These are phyloP conservation scores for Zygosaccharomyces pseudorouxii DNA, from an alignment of 805 yeast species.

Conservation along the genomic window DNA sequence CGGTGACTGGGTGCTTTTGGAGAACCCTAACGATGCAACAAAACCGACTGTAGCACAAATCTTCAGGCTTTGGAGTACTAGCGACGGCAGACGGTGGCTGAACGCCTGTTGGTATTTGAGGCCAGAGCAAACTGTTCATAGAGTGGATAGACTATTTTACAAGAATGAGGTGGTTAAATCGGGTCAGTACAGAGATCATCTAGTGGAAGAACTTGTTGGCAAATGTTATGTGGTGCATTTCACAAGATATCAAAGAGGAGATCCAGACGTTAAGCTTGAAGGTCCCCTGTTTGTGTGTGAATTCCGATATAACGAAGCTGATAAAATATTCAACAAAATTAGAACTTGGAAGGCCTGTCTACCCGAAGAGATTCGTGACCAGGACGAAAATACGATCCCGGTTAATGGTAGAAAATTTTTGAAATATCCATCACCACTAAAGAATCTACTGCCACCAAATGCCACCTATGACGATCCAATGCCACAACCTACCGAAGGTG, in stretches of 20 bases:
- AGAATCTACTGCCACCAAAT: slow-evolving; percentile 66
- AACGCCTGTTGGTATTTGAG: slow-evolving; percentile 97
- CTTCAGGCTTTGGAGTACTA: slow-evolving; percentile 82
- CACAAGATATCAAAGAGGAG: slow-evolving; percentile 92
- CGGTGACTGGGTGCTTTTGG: slow-evolving; percentile 92
- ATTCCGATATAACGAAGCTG: slow-evolving; percentile 86
- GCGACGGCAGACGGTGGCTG: slow-evolving; percentile 78
- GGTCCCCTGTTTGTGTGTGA: slow-evolving; percentile 92
- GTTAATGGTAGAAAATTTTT: slow-evolving; percentile 62
- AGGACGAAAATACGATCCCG: slow-evolving; percentile 74
- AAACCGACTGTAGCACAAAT: slow-evolving; percentile 93
- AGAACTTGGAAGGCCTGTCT: slow-evolving; percentile 98
- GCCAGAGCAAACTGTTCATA: slow-evolving; percentile 96
- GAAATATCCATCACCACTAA: slow-evolving; percentile 80
- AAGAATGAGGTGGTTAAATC: slow-evolving; percentile 95
- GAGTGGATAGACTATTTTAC: slow-evolving; percentile 82
- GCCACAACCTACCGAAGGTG: slow-evolving; percentile 79
- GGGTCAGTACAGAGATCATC: slow-evolving; percentile 93
- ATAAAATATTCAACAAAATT: slow-evolving; percentile 86
- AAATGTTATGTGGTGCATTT: slow-evolving; percentile 93
- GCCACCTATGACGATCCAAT: slow-evolving; percentile 69
- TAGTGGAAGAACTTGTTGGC: slow-evolving; percentile 81
- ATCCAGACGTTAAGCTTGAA: slow-evolving; percentile 75
- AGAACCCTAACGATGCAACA: slow-evolving; percentile 80
- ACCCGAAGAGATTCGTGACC: slow-evolving; percentile 90